Conservation (phyloP, 345 rosid species). For the Eucalyptus microcorys region DNA sequence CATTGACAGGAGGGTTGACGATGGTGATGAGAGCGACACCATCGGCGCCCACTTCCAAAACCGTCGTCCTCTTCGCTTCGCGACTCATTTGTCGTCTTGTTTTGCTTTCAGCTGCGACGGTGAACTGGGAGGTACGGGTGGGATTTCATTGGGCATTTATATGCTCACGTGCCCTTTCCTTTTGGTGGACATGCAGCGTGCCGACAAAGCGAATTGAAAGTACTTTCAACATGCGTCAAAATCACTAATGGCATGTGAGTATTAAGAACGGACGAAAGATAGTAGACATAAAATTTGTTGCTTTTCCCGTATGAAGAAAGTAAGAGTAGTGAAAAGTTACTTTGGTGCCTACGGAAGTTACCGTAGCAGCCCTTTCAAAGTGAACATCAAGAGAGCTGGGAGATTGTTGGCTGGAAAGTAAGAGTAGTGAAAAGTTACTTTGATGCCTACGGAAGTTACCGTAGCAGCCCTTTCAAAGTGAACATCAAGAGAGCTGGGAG, state of each 20-base stretch:
- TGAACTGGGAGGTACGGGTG: not conserved
- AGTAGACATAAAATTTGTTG: not conserved
- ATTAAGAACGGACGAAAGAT: not conserved
- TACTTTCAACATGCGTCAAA: not conserved
- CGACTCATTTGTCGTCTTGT: slow-evolving; percentile 4
- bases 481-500: not conserved
- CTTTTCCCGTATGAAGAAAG: not conserved
- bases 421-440: not conserved
- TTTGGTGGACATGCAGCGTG: no score
- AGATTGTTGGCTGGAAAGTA: not conserved
- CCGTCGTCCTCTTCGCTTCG: slow-evolving; percentile 42
- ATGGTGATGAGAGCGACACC: slow-evolving; percentile 87
- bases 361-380: not conserved
- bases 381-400: not conserved
- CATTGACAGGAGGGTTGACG: slow-evolving; percentile 85
- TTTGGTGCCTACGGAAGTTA: not conserved
- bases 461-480: not conserved
- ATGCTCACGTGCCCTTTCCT: not conserved
- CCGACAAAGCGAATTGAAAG: not conserved
- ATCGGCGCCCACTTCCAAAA: slow-evolving; percentile 69
- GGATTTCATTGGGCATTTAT: not conserved
- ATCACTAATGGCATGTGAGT: not conserved
- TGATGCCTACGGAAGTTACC: not conserved
- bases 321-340: not conserved
- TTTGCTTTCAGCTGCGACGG: not conserved